Evolutionary conservation across 768 basidiomycete species (phyloP).

Genomic region (Auriculariales sp.): DNA sequence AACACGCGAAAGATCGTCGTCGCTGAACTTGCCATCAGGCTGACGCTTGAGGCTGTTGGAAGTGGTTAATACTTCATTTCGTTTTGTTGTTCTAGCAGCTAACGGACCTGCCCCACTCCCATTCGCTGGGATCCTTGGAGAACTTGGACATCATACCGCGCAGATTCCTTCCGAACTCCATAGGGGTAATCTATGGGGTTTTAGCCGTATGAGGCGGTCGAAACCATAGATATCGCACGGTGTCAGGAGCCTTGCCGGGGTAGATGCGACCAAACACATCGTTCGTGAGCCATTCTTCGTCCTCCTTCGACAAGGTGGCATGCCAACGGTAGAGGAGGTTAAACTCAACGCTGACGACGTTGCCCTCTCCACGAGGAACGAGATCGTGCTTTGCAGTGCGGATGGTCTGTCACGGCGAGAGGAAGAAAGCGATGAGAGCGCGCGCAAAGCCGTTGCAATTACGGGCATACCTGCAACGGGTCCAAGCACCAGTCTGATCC

Average conservation of each 20-base stretch:
- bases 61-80: neutral
- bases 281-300: slow-evolving; percentile 51
- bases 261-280: slow-evolving; percentile 37
- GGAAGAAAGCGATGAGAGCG: neutral
- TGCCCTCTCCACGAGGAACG: slow-evolving; percentile 70
- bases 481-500: slow-evolving; percentile 67
- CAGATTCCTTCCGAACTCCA: slow-evolving; percentile 34
- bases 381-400: slow-evolving; percentile 43
- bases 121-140: slow-evolving; percentile 30
- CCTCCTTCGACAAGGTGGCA: slow-evolving; percentile 56
- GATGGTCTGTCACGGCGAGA: slow-evolving; percentile 37
- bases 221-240: slow-evolving; percentile 9
- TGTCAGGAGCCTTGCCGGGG: slow-evolving; percentile 32
- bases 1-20: slow-evolving; percentile 52
- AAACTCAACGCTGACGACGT: slow-evolving; percentile 78
- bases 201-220: neutral
- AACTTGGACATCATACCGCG: slow-evolving; percentile 23
- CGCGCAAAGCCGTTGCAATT: neutral
- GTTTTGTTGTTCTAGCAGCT: neutral
- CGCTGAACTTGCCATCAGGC: slow-evolving; percentile 44
- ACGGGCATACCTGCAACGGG: slow-evolving; percentile 45
- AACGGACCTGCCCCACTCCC: slow-evolving; percentile 52
- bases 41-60: slow-evolving; percentile 42
- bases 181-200: slow-evolving; percentile 18
- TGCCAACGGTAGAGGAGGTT: slow-evolving; percentile 75